Evolutionary conservation across 73 alveolate species (phyloP), one percentile per base, ranked within the genome.

Genomic region (Uronychia setigera): DNA sequence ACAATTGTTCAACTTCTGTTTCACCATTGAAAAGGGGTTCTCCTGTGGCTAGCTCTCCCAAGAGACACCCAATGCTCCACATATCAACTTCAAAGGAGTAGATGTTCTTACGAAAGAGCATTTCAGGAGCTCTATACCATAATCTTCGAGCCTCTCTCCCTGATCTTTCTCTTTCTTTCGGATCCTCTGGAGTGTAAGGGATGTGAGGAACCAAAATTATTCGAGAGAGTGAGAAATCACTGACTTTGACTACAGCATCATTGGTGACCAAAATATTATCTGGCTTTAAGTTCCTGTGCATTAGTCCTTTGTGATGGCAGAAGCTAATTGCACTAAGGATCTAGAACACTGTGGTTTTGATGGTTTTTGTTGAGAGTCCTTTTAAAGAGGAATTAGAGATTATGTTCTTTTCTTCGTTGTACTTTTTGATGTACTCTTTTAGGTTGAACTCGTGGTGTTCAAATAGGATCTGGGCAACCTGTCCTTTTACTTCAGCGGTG

Each of bases 71-170:
- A 60, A 96, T 91, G 34, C 98, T 85, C 99, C 99, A 97, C 79
- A 96, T 90, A 87, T 97, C 99, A 35, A 97, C 95, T 85, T 97
- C 99, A 81, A 93, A 93, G 32, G 98, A 92, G 88, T 97, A 97
- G 34, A 84, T 84, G 31, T 93, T 91, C 88, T 93, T 94, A 46
- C 98, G 88, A 80, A 98, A 89, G 33, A 98, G 85, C 79, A 98
- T 60, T 86, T 98, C 99, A 19, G 99, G 99, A 31, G 99, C 98
- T 57, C 99, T 91, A 88, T 98, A 98, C 97, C 99, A 98, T 58
- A 95, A 91, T 67, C 99, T 86, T 35, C 98, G 88, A 60, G 96
- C 93, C 92, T 97, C 99, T 78, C 99, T 95, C 1, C 98, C 97
- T 26, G 99, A 97, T 79, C 99, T 94, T 31, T 96, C 99, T 79